Percentiles rank a stretch among this genome's conserved stretches.
These are phyloP conservation scores for Tetrahymena elliotti DNA, from an alignment of 73 alveolate species.

Conservation along the genomic window DNA sequence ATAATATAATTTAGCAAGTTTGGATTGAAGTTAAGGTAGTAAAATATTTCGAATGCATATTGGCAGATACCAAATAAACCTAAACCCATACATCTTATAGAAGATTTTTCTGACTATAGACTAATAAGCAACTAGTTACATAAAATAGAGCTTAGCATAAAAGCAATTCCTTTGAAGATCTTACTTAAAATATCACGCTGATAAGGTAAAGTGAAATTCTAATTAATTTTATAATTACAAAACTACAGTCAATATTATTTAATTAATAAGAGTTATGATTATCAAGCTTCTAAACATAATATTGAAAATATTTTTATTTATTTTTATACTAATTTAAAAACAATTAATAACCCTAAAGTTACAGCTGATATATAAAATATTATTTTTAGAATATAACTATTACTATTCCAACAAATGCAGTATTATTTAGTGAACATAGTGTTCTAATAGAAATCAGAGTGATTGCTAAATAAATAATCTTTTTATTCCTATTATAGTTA, in stretches of 20 bases:
- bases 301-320: too few species aligned
- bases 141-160: not conserved
- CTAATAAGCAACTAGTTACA: not conserved
- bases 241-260: not conserved
- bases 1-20: not conserved
- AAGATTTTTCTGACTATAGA: not conserved
- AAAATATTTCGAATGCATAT: not conserved
- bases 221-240: not conserved
- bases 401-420: not conserved
- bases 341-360: too few species aligned
- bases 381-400: not conserved
- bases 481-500: not conserved
- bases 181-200: not conserved
- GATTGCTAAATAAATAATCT: not conserved
- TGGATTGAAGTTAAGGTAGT: not conserved
- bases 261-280: not conserved
- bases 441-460: not conserved
- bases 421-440: not conserved
- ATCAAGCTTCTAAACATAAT: too few species aligned
- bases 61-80: not conserved
- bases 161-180: not conserved
- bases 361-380: too few species aligned
- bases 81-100: not conserved
- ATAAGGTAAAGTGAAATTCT: not conserved
- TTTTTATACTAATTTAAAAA: too few species aligned